Percentiles rank a stretch among this genome's conserved stretches.
phyloP scores from a whole-genome alignment of 2,329 filamentous ascomycete genomes.

The Exserohilum rostratum region DNA sequence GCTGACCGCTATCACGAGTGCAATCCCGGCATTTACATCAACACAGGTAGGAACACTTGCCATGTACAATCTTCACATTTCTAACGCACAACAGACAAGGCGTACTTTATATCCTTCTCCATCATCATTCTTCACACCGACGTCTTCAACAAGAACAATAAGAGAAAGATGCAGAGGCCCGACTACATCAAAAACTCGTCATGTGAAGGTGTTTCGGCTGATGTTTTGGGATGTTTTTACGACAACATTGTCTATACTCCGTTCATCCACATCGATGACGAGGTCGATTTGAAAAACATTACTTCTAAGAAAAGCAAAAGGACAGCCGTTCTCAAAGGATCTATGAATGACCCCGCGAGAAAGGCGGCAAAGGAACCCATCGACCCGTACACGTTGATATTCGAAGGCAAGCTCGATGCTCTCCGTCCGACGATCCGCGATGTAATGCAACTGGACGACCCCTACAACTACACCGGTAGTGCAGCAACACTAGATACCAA shows the following conservation, averaged over 20 bases:
- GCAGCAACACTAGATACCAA: slow-evolving; percentile 76
- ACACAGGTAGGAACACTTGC: slow-evolving; percentile 60
- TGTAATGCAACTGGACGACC: slow-evolving; percentile 89
- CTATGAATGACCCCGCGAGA: slow-evolving; percentile 71
- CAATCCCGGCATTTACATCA: slow-evolving; percentile 92
- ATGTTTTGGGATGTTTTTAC: slow-evolving; percentile 94
- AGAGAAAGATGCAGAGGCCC: slow-evolving; percentile 95
- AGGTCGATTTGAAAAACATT: slow-evolving; percentile 78
- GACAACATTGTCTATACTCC: slow-evolving; percentile 98
- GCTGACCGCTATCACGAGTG: slow-evolving; percentile 97
- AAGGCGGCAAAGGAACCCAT: slow-evolving; percentile 80
- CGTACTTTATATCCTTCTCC: slow-evolving; percentile 98
- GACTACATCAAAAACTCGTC: slow-evolving; percentile 96
- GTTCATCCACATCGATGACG: slow-evolving; percentile 96
- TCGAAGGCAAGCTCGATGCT: slow-evolving; percentile 84
- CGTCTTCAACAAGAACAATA: slow-evolving; percentile 99
- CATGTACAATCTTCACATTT: neutral
- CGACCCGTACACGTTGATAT: slow-evolving; percentile 91
- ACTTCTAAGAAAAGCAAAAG: slow-evolving; percentile 74
- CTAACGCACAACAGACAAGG: slow-evolving; percentile 68
- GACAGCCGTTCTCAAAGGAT: slow-evolving; percentile 57
- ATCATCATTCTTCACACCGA: slow-evolving; percentile 96
- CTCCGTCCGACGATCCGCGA: slow-evolving; percentile 87
- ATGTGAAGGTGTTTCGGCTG: slow-evolving; percentile 89
- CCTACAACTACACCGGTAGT: slow-evolving; percentile 85